These are phyloP conservation scores for Colletotrichum lini DNA, from an alignment of 2,329 filamentous ascomycete species.

Conservation along the genomic window DNA sequence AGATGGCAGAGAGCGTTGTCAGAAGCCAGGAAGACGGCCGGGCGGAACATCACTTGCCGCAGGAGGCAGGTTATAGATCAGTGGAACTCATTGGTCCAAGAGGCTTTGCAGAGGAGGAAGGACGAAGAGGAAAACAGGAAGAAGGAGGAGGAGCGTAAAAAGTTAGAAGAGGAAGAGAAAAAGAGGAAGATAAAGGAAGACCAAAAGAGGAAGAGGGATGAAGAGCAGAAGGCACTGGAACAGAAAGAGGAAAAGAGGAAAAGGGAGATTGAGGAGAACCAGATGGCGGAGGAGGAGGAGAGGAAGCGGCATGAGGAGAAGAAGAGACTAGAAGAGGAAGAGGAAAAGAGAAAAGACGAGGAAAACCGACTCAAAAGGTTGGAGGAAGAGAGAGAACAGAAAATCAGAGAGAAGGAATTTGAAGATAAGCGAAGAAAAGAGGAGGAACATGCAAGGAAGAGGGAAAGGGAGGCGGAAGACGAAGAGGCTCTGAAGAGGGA, in stretches of 20 bases:
- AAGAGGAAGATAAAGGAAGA: neutral
- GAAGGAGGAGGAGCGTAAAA: neutral
- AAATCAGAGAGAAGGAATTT: neutral
- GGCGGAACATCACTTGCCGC: neutral
- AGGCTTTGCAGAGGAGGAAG: conserved; percentile 1
- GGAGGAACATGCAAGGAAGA: neutral
- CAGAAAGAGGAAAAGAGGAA: neutral
- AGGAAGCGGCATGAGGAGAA: neutral
- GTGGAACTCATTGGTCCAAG: neutral
- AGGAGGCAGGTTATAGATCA: neutral
- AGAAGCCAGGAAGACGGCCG: neutral
- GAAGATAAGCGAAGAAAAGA: neutral
- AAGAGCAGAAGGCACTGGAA: neutral
- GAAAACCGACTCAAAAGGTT: neutral
- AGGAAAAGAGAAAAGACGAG: neutral
- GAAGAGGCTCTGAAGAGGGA: conserved; percentile 1
- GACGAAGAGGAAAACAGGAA: conserved; percentile 1
- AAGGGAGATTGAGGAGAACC: neutral
- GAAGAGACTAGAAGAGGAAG: neutral
- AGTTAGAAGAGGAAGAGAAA: neutral
- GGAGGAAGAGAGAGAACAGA: neutral
- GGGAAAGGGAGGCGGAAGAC: neutral
- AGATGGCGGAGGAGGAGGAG: neutral
- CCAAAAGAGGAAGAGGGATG: neutral
- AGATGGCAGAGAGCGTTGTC: neutral